Conservation (phyloP, 306 rosid genomes). For the Pterocarpus macrocarpus region DNA sequence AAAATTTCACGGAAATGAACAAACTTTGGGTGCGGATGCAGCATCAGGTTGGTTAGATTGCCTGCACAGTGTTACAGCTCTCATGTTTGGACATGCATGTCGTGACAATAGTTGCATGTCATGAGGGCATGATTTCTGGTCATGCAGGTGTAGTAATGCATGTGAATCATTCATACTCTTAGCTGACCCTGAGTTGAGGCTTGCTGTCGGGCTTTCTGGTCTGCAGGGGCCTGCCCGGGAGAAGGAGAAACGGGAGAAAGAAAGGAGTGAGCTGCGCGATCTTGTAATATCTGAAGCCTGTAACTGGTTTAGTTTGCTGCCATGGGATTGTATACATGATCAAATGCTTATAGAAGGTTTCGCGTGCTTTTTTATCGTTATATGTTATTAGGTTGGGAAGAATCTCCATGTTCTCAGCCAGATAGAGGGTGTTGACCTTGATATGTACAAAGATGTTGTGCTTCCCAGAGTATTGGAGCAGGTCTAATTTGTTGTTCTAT, state of each 20-base stretch:
- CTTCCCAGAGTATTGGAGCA: slow-evolving; percentile 99
- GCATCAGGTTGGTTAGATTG: slow-evolving; percentile 74
- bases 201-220: slow-evolving; percentile 99
- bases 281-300: slow-evolving; percentile 83
- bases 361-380: slow-evolving; percentile 56
- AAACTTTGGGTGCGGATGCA: slow-evolving; percentile 96
- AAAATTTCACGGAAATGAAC: slow-evolving; percentile 92
- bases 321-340: slow-evolving; percentile 57
- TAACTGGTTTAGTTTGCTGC: slow-evolving; percentile 74
- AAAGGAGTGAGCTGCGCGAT: slow-evolving; percentile 96
- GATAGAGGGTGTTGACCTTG: slow-evolving; percentile 97
- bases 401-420: slow-evolving; percentile 96
- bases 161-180: slow-evolving; percentile 95
- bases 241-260: slow-evolving; percentile 98
- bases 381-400: slow-evolving; percentile 89
- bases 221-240: slow-evolving; percentile 99
- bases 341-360: slow-evolving; percentile 75
- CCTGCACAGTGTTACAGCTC: slow-evolving; percentile 44
- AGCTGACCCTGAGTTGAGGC: slow-evolving; percentile 99
- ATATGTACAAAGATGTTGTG: slow-evolving; percentile 92
- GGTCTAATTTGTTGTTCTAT: slow-evolving; percentile 58
- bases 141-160: slow-evolving; percentile 96
- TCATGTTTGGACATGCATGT: slow-evolving; percentile 66
- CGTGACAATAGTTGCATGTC: slow-evolving; percentile 80
- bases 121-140: slow-evolving; percentile 93